phyloP scores from a whole-genome alignment of 2,329 filamentous ascomycete species.

The Rhytidhysteron rufulum region DNA sequence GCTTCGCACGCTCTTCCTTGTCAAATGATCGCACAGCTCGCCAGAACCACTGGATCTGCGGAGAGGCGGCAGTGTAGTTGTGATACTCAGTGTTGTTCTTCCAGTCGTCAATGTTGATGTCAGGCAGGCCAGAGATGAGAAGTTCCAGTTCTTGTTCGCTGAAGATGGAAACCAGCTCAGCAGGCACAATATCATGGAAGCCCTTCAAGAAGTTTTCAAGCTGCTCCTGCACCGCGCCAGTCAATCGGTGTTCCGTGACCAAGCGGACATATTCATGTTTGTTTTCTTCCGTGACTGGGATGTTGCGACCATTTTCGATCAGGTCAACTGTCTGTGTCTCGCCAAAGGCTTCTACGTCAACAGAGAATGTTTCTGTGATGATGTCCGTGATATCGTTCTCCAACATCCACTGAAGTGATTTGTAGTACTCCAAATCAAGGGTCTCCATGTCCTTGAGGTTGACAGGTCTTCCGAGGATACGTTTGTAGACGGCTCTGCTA shows the following conservation, averaged over 20 bases:
- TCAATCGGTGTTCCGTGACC: slow-evolving; percentile 89
- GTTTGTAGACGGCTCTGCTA: slow-evolving; percentile 96
- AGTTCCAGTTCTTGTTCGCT: slow-evolving; percentile 97
- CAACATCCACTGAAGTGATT: slow-evolving; percentile 96
- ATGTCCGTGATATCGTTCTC: slow-evolving; percentile 98
- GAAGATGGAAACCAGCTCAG: slow-evolving; percentile 93
- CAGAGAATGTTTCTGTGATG: slow-evolving; percentile 92
- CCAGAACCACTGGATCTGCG: slow-evolving; percentile 99
- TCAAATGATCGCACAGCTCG: slow-evolving; percentile 94
- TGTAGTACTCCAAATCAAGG: slow-evolving; percentile 97
- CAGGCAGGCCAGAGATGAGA: slow-evolving; percentile 91
- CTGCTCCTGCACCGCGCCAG: slow-evolving; percentile 89
- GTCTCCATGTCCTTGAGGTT: slow-evolving; percentile 99
- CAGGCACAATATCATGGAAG: slow-evolving; percentile 97
- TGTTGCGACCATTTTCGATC: slow-evolving; percentile 80
- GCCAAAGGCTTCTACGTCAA: slow-evolving; percentile 92
- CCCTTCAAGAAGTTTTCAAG: slow-evolving; percentile 90
- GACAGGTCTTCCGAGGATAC: slow-evolving; percentile 89
- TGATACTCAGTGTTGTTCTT: slow-evolving; percentile 99
- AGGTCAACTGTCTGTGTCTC: slow-evolving; percentile 84
- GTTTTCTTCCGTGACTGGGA: slow-evolving; percentile 94
- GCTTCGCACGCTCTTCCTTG: slow-evolving; percentile 96
- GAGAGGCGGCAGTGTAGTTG: slow-evolving; percentile 90
- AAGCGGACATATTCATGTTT: slow-evolving; percentile 96
- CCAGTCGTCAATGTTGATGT: slow-evolving; percentile 98